A percentile compares a stretch with the other conserved stretches of the same genome.
phyloP scores from a whole-genome alignment of 192 early-diverging fungal genomes.

The Backusella mclennaniae region DNA sequence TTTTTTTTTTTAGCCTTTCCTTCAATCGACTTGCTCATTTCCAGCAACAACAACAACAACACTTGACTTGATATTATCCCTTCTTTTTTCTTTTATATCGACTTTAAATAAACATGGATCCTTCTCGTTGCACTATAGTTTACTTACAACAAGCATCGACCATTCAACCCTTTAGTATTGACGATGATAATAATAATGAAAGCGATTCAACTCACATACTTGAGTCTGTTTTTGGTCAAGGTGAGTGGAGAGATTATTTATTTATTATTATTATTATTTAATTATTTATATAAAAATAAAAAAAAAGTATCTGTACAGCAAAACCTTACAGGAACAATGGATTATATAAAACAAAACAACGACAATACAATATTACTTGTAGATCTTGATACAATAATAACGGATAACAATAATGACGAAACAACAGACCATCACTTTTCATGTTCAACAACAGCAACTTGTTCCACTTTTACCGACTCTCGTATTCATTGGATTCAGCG shows the following conservation, averaged over 20 bases:
- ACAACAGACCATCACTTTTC: neutral
- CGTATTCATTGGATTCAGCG: neutral
- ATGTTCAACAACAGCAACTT: neutral
- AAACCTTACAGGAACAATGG: neutral
- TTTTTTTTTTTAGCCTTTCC: no score
- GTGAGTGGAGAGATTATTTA: neutral
- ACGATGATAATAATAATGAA: neutral
- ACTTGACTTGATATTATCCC: neutral
- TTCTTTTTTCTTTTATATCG: neutral
- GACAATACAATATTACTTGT: neutral
- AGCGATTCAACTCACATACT: neutral
- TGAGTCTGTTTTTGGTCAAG: slow-evolving; percentile 14
- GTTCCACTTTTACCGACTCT: neutral
- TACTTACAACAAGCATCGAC: neutral
- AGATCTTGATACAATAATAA: slow-evolving; percentile 3
- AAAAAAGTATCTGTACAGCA: slow-evolving; percentile 4
- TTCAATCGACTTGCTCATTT: neutral
- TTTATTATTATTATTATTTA: neutral
- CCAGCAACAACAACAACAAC: neutral
- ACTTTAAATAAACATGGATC: slow-evolving; percentile 1
- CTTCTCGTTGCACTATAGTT: neutral
- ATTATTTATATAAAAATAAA: no score
- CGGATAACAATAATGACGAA: neutral
- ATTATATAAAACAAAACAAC: neutral
- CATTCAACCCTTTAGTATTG: neutral